Percentiles rank a stretch among this genome's conserved stretches.
phyloP scores from a whole-genome alignment of 2,329 filamentous ascomycete species.

The Grosmannia huntii region DNA sequence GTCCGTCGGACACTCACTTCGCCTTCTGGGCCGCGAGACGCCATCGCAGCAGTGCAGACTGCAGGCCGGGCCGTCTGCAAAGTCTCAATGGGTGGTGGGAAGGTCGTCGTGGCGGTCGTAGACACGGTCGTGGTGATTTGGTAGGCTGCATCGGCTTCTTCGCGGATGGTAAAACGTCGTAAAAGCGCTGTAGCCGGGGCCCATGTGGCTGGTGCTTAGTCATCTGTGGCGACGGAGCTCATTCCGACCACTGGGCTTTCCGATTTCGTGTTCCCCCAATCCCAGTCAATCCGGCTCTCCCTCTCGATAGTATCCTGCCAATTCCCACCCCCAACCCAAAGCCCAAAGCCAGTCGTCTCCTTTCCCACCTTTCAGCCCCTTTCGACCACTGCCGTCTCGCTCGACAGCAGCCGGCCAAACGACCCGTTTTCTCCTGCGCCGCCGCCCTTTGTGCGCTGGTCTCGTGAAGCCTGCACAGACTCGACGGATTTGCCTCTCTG shows the following conservation, averaged over 20 bases:
- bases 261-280: too few relatives aligned
- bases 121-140: not conserved
- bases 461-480: too few relatives aligned
- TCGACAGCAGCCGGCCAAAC: not conserved
- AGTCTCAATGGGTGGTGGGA: conserved; percentile 4
- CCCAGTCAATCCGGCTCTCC: too few relatives aligned
- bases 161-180: too few relatives aligned
- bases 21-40: conserved; percentile 2
- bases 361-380: not conserved
- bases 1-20: not conserved
- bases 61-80: conserved; percentile 6
- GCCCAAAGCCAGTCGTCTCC: too few relatives aligned
- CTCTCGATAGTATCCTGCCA: too few relatives aligned
- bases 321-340: too few relatives aligned
- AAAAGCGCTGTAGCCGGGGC: not conserved
- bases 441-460: not conserved
- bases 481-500: not conserved
- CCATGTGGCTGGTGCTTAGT: not conserved
- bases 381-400: not conserved
- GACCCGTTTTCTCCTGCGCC: not conserved
- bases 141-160: not conserved
- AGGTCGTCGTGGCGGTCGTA: not conserved
- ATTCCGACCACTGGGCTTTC: too few relatives aligned
- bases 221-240: not conserved
- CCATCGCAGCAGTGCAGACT: conserved; percentile 9